A percentile compares a stretch with the other conserved stretches of the same genome.
These are phyloP conservation scores for Ensete ventricosum DNA, from an alignment of 176 grass and related monocot genomes.

Conservation along the genomic window DNA sequence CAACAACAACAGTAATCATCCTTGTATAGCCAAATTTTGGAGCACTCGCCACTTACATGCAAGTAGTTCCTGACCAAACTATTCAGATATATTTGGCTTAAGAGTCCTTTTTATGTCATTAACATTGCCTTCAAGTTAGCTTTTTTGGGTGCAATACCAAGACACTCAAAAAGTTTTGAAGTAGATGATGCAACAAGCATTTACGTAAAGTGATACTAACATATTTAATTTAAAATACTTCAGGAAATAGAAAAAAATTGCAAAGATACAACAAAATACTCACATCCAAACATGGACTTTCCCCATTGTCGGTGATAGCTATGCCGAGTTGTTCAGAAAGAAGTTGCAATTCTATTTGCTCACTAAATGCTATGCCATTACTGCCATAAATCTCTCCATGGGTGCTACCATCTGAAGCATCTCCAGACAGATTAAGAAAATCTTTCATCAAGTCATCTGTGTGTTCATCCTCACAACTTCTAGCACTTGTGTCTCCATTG, in stretches of 20 bases:
- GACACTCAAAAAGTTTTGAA: not conserved
- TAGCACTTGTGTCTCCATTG: constrained; percentile 25
- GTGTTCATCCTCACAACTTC: constrained; percentile 33
- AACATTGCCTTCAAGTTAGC: no score
- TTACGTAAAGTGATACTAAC: not conserved
- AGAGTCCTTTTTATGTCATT: no score
- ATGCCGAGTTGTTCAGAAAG: constrained; percentile 81
- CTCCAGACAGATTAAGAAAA: constrained; percentile 61
- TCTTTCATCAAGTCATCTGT: constrained; percentile 36
- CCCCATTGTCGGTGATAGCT: constrained; percentile 50
- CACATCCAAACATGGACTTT: constrained; percentile 64
- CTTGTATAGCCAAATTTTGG: no score
- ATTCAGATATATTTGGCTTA: no score
- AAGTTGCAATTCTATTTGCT: constrained; percentile 61
- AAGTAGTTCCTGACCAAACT: no score
- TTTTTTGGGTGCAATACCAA: no score
- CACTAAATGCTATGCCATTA: not conserved
- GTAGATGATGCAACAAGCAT: not conserved
- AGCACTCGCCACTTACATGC: no score
- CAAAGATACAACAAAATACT: constrained; percentile 18
- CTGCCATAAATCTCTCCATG: constrained; percentile 23
- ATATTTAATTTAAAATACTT: not conserved
- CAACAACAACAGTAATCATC: not conserved
- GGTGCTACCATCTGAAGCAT: constrained; percentile 54
- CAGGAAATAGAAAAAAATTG: not conserved